Conservation (phyloP, 371 early-diverging fungal species). For the Mortierella sp. region DNA sequence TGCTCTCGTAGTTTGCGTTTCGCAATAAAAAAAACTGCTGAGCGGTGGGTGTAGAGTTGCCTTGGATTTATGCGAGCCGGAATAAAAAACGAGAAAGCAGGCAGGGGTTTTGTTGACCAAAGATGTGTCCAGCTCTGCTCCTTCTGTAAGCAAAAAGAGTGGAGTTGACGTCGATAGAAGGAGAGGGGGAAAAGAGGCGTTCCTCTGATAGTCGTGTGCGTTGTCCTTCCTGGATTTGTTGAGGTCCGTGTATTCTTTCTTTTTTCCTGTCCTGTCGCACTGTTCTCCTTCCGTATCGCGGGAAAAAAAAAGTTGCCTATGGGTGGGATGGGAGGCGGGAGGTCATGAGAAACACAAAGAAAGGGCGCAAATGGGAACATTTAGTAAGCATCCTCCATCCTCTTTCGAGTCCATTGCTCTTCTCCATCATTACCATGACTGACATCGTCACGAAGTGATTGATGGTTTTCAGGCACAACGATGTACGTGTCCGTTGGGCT, state of each 20-base stretch:
- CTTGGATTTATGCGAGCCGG: neutral
- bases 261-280: neutral
- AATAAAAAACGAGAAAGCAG: neutral
- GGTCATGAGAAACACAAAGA: neutral
- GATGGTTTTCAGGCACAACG: too few relatives aligned
- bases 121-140: neutral
- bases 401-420: neutral
- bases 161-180: neutral
- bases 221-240: neutral
- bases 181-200: neutral
- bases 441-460: too few relatives aligned
- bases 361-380: neutral
- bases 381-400: neutral
- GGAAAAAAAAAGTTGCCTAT: neutral
- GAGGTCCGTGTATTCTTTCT: conserved; percentile 1
- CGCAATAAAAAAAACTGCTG: neutral
- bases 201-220: conserved; percentile 1
- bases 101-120: neutral
- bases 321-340: neutral
- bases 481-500: neutral
- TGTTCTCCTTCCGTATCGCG: neutral
- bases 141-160: neutral
- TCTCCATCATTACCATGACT: too few relatives aligned
- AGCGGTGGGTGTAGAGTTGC: neutral
- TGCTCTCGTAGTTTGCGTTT: neutral